Conservation (phyloP, 805 yeast genomes). For the Candida incommunis region DNA sequence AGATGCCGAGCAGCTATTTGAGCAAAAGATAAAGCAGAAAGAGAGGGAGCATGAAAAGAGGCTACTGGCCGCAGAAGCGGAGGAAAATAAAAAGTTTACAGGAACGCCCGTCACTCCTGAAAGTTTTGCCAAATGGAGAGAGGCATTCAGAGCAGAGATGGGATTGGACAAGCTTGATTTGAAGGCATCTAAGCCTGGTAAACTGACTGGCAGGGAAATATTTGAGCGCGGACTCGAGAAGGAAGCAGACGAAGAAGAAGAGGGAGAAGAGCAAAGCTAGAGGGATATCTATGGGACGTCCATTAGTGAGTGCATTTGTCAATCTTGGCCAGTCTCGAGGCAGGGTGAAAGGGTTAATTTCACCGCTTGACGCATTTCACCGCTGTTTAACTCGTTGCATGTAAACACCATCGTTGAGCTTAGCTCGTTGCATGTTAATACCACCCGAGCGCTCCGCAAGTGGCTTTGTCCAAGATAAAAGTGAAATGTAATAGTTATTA, state of each 20-base stretch:
- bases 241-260: slow-evolving; percentile 43
- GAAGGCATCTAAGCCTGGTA: slow-evolving; percentile 51
- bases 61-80: slow-evolving; percentile 50
- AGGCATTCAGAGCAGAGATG: slow-evolving; percentile 54
- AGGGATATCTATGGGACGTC: slow-evolving; percentile 7
- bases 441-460: no score
- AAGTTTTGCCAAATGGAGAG: slow-evolving; percentile 61
- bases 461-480: no score
- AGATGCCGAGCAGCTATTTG: slow-evolving; percentile 56
- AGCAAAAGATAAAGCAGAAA: slow-evolving; percentile 34
- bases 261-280: slow-evolving; percentile 15
- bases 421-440: no score
- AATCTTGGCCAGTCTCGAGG: no score
- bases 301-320: no score
- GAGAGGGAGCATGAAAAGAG: slow-evolving; percentile 48
- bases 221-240: slow-evolving; percentile 82
- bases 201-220: slow-evolving; percentile 75
- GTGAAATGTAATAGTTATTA: no score
- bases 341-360: no score
- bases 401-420: no score
- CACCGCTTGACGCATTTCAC: no score
- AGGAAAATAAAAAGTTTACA: slow-evolving; percentile 77
- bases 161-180: slow-evolving; percentile 47
- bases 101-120: slow-evolving; percentile 85
- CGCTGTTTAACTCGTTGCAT: no score